phyloP scores from a whole-genome alignment of 192 early-diverging fungal species.

The Glomus cerebriforme region DNA sequence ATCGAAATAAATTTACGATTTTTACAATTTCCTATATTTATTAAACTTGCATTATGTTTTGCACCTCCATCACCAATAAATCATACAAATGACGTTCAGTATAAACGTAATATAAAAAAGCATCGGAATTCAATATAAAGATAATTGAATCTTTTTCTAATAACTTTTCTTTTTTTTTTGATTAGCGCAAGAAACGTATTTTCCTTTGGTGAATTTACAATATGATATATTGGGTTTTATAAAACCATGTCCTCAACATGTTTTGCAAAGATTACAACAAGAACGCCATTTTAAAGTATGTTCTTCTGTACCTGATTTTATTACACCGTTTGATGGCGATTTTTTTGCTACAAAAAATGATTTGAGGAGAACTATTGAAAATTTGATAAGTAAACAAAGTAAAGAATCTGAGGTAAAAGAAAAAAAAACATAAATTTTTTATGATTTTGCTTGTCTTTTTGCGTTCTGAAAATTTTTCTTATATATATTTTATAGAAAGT shows the following conservation, averaged over 20 bases:
- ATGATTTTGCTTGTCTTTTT: neutral
- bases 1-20: conserved; percentile 30
- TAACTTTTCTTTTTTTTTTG: neutral
- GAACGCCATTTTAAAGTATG: conserved; percentile 16
- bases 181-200: conserved; percentile 14
- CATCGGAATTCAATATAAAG: neutral
- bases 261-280: conserved; percentile 18
- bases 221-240: conserved; percentile 32
- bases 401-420: neutral
- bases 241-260: conserved; percentile 21
- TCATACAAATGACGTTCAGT: neutral
- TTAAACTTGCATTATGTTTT: conserved; percentile 23
- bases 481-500: conserved; percentile 6
- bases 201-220: conserved; percentile 11
- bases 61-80: neutral
- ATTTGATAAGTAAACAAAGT: neutral
- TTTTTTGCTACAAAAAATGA: conserved; percentile 26
- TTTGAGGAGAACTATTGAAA: conserved; percentile 11
- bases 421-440: neutral
- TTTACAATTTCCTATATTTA: conserved; percentile 12
- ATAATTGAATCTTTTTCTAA: neutral
- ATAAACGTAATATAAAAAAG: neutral
- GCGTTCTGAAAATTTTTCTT: neutral
- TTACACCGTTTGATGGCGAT: conserved; percentile 15
- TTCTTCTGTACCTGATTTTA: conserved; percentile 1